A percentile compares a stretch with the other conserved stretches of the same genome.
phyloP scores from a whole-genome alignment of 2,329 filamentous ascomycete species.

The Fusarium coicis region DNA sequence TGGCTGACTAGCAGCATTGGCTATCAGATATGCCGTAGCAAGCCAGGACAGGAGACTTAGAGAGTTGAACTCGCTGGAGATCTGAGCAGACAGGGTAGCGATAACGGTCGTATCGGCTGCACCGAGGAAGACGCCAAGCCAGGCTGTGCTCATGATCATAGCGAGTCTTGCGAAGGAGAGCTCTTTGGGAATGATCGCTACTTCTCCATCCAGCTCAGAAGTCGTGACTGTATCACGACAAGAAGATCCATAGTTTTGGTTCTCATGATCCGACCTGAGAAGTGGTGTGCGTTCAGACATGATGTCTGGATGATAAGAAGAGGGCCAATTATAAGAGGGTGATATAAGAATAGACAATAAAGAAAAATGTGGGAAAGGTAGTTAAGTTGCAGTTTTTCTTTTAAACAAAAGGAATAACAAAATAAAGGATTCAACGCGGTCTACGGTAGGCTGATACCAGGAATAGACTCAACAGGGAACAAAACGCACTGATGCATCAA shows the following conservation, averaged over 20 bases:
- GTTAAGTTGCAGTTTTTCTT: rapidly evolving
- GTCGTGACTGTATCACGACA: rapidly evolving
- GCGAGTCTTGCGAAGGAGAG: background rate
- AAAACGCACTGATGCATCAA: background rate
- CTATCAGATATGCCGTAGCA: constrained; percentile 81
- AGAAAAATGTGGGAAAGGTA: background rate
- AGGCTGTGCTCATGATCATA: background rate
- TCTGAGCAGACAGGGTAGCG: constrained; percentile 80
- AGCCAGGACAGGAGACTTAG: constrained; percentile 83
- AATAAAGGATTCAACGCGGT: background rate
- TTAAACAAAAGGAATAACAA: background rate
- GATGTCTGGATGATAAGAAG: background rate
- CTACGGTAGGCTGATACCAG: background rate
- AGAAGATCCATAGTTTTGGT: background rate
- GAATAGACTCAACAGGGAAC: background rate
- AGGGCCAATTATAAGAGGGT: background rate
- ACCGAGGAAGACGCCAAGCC: constrained; percentile 56
- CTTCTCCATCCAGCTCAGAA: background rate
- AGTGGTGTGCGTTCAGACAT: background rate
- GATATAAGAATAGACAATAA: background rate
- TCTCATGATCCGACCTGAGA: background rate
- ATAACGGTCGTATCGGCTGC: constrained; percentile 78
- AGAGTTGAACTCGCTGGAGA: constrained; percentile 81
- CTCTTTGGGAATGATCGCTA: background rate
- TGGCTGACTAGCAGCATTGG: constrained; percentile 71